Conservation (phyloP, 495 filamentous ascomycete species). For the Hapsidospora chrysogenum region DNA sequence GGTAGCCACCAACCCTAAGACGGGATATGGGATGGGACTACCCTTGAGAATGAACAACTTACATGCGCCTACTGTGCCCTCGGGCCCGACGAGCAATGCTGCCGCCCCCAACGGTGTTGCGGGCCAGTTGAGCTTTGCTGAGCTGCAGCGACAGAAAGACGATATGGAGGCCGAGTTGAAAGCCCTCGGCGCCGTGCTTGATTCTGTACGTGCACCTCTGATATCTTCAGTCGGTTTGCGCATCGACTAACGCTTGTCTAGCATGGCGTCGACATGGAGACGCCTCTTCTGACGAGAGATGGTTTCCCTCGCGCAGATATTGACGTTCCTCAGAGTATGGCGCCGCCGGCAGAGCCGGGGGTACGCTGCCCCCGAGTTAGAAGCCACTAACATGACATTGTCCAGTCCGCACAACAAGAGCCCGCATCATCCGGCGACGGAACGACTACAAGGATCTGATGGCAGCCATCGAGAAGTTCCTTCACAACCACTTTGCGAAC, state of each 20-base stretch:
- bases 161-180: conserved; percentile 69
- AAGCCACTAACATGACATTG: conserved; percentile 6
- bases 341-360: not conserved
- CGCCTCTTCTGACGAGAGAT: conserved; percentile 72
- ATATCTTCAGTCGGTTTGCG: conserved; percentile 1
- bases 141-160: conserved; percentile 55
- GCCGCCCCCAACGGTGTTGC: conserved; percentile 32
- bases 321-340: conserved; percentile 80
- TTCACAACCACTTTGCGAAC: conserved; percentile 63
- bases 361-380: not conserved
- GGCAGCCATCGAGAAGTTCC: conserved; percentile 57
- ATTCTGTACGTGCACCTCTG: conserved; percentile 45
- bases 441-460: conserved; percentile 92
- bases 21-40: too few species aligned
- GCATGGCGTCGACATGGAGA: conserved; percentile 92
- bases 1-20: too few species aligned
- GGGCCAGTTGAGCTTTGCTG: conserved; percentile 40
- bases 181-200: conserved; percentile 68
- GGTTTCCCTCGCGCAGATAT: conserved; percentile 88
- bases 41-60: conserved; percentile 64
- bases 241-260: conserved; percentile 14
- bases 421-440: conserved; percentile 72
- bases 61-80: conserved; percentile 58
- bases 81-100: conserved; percentile 46
- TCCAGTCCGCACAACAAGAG: conserved; percentile 73